A percentile compares a stretch with the other conserved stretches of the same genome.
Conservation (phyloP, 2,329 filamentous ascomycete genomes). For the Aspergillus neotritici region DNA sequence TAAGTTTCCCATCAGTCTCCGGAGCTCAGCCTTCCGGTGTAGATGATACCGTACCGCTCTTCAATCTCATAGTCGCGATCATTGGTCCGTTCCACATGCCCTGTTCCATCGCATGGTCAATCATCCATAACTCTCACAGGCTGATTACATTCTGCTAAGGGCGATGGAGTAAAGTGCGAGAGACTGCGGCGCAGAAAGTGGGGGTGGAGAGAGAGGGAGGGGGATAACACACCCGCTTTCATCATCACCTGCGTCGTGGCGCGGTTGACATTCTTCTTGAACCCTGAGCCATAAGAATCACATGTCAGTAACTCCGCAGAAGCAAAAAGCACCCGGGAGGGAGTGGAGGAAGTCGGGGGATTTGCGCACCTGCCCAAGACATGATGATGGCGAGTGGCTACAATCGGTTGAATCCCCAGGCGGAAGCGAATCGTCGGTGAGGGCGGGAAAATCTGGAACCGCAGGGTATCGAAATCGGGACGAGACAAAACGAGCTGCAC, state of each 20-base stretch:
- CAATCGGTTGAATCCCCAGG: not conserved
- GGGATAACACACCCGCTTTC: conserved; percentile 69
- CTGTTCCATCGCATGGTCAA: conserved; percentile 35
- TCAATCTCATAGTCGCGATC: conserved; percentile 99
- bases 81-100: conserved; percentile 97
- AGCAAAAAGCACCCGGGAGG: not conserved
- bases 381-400: conserved; percentile 51
- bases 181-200: no score
- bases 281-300: conserved; percentile 50
- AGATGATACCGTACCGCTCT: conserved; percentile 57
- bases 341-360: not conserved
- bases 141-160: not conserved
- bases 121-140: not conserved
- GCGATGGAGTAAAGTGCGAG: not conserved
- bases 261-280: conserved; percentile 97
- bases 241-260: conserved; percentile 99
- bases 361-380: conserved; percentile 62
- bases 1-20: conserved; percentile 34
- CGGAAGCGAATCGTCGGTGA: conserved; percentile 3
- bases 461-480: not conserved
- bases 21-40: not conserved
- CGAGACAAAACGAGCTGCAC: not conserved
- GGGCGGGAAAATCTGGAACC: not conserved
- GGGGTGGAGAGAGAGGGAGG: conserved; percentile 14
- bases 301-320: conserved; percentile 4